Percentiles rank a stretch among this genome's conserved stretches.
Evolutionary conservation across 2,329 filamentous ascomycete species (phyloP).

Genomic region (Exophiala alcalophila): DNA sequence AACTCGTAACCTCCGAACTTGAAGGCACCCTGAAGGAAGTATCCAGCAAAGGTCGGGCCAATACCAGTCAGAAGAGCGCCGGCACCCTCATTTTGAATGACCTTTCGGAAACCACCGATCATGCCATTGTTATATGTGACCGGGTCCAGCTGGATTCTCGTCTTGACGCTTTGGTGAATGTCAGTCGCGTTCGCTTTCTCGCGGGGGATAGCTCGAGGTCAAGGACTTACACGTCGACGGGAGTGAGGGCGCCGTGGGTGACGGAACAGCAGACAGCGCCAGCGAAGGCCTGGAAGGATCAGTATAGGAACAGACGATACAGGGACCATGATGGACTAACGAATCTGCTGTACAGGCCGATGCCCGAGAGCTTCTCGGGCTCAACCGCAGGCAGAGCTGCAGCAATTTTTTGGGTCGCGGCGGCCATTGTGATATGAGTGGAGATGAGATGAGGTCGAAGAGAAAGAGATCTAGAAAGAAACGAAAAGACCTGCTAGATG

Average conservation of each 20-base stretch:
- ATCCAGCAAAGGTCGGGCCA: constrained; percentile 82
- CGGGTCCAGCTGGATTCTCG: constrained; percentile 89
- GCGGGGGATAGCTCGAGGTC: constrained; percentile 29
- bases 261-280: constrained; percentile 97
- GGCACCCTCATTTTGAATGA: constrained; percentile 79
- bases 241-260: constrained; percentile 94
- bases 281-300: constrained; percentile 64
- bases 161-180: constrained; percentile 71
- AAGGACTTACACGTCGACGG: constrained; percentile 96
- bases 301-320: not conserved
- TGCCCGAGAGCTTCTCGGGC: constrained; percentile 57
- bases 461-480: constrained; percentile 6
- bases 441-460: constrained; percentile 23
- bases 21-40: constrained; percentile 91
- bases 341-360: constrained; percentile 71
- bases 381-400: constrained; percentile 47
- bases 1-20: constrained; percentile 95
- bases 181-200: constrained; percentile 34
- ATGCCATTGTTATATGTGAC: constrained; percentile 83
- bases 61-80: constrained; percentile 81
- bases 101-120: constrained; percentile 81
- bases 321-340: constrained; percentile 24
- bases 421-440: constrained; percentile 38
- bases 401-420: constrained; percentile 52
- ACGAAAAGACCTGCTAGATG: constrained; percentile 8